Base-by-base conservation (phyloP, 2,329 filamentous ascomycete genomes). In the Aurifilum marmelostoma region DNA sequence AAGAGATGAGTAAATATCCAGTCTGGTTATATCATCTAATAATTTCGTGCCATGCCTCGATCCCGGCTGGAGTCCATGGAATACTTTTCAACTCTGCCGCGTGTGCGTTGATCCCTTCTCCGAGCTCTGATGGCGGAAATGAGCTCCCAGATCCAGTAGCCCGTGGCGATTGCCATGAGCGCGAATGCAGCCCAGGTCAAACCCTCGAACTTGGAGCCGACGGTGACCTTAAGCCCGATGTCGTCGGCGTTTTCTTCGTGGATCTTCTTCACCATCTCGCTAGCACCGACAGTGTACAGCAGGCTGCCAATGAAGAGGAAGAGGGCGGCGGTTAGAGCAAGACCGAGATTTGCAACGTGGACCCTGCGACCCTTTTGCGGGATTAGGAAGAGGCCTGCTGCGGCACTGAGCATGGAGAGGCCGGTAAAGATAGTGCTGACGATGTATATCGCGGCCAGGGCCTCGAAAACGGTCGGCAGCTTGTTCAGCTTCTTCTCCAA, bases 381-480 rank as follows among this genome's bases (percentile, higher is more conserved):
- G 65, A 71, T 54, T 56, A 67, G 12, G 71, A 68, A 65, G 68
- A 84, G 70, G 54, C 79, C 78, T 11, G 73, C 77, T 63, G 80
- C 65, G 63, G 77, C 79, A 18, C 75, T 73, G 2, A 87, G 74
- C 74, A 85, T 80, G 41, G 80, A 78, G 2, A 85, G 75, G 14
- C 81, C 83, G 2, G 81, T 77, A 72, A 83, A 78, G 24, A 75
- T 79, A 61, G 80, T 76, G 66, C 78, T 80, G 1, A 87, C 71
- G 54, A 83, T 80, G 75, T 83, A 87, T 67, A 88, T 75, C 63
- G 85, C 76, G 74, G 84, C 84, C 62, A 85, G 76, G 34, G 79
- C 81, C n/a, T 83, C 75, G 5, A 87, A 79, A n/a, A 81, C 77
- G 21, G 75, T 75, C 74, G 87, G 86, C 74, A 87, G 77, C n/a